These are phyloP conservation scores for Rhizophagus prolifer DNA, from an alignment of 192 early-diverging fungal species.

Conservation along the genomic window DNA sequence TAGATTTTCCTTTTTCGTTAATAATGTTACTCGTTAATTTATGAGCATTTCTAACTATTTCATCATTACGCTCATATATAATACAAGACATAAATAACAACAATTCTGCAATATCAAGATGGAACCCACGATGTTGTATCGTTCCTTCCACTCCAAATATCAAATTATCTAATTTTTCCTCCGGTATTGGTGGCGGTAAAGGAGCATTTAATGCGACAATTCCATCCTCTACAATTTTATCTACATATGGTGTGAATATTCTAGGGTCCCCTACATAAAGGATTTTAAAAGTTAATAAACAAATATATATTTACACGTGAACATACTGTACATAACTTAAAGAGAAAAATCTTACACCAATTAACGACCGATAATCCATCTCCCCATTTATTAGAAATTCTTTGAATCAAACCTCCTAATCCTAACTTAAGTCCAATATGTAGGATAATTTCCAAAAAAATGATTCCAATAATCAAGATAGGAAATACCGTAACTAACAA, in stretches of 20 bases:
- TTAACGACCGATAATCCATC: constrained; percentile 40
- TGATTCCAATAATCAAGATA: constrained; percentile 19
- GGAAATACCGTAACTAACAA: constrained; percentile 37
- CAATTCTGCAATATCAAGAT: background rate
- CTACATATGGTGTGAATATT: constrained; percentile 4
- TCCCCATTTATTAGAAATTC: constrained; percentile 32
- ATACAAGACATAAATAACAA: background rate
- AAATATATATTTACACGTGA: background rate
- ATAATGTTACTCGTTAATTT: background rate
- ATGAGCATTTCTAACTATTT: background rate
- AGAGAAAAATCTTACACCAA: constrained; percentile 38
- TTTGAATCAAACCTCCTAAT: constrained; percentile 9
- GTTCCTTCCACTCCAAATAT: background rate
- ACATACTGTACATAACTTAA: background rate
- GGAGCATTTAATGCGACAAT: background rate
- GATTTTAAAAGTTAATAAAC: background rate
- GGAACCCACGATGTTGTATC: background rate
- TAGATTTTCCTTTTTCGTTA: background rate
- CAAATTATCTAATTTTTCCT: background rate
- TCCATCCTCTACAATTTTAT: background rate
- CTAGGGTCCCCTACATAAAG: constrained; percentile 1
- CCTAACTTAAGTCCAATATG: constrained; percentile 38
- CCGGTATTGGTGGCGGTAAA: background rate
- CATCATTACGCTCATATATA: constrained; percentile 2
- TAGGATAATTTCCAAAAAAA: constrained; percentile 35